Conservation (phyloP, 225 moss, liverwort and hornwort genomes). For the Bryum argenteum region DNA sequence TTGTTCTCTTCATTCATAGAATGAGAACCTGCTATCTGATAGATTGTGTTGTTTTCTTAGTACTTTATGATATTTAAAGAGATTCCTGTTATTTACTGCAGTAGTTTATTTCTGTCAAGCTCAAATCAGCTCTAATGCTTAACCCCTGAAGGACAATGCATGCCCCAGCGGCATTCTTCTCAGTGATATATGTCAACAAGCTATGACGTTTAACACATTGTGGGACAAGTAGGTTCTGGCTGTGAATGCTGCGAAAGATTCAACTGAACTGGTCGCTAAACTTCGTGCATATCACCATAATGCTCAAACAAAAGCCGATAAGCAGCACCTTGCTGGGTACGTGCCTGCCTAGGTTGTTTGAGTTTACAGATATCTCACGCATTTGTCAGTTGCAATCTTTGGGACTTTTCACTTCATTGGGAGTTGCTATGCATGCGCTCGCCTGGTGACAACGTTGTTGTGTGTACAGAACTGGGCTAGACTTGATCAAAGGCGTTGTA, state of each 20-base stretch:
- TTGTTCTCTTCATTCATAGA: background rate
- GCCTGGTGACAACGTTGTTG: conserved; percentile 3
- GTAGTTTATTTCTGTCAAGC: background rate
- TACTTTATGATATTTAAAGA: background rate
- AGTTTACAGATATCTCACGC: conserved; percentile 11
- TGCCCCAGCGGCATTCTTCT: too few relatives aligned
- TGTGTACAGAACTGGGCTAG: conserved; percentile 69
- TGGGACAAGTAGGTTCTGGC: conserved; percentile 63
- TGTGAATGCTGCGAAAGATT: conserved; percentile 81
- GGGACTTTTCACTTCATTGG: background rate
- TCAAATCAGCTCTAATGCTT: background rate
- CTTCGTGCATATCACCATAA: conserved; percentile 72
- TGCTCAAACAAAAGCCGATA: conserved; percentile 83
- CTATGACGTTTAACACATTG: background rate
- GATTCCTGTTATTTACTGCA: background rate
- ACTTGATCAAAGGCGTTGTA: conserved; percentile 79
- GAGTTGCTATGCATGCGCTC: background rate
- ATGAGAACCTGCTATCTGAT: background rate
- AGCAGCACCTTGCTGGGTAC: conserved; percentile 82
- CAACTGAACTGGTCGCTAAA: conserved; percentile 79
- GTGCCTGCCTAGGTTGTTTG: conserved; percentile 5
- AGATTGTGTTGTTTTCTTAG: conserved; percentile 1
- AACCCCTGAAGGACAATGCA: too few relatives aligned
- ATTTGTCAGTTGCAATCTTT: background rate
- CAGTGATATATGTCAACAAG: too few relatives aligned